phyloP scores from a whole-genome alignment of 2,329 filamentous ascomycete species.

The Fusarium tjaetaba region DNA sequence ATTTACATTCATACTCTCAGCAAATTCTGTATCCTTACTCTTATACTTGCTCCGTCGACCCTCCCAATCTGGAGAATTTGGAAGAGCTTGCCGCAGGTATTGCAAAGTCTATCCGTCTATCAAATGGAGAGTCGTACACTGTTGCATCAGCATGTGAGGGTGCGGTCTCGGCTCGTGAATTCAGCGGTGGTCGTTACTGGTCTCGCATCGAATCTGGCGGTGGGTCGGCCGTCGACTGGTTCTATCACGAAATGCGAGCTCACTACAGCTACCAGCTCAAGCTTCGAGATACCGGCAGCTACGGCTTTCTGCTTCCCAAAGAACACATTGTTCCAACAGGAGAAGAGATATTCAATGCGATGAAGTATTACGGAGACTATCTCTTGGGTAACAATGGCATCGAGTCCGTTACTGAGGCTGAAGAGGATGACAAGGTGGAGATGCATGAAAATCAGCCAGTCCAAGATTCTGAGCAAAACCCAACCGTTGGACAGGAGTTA shows the following conservation, averaged over 20 bases:
- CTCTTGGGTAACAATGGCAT: constrained; percentile 76
- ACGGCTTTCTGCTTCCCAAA: constrained; percentile 89
- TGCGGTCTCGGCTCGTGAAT: constrained; percentile 59
- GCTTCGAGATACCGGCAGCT: constrained; percentile 89
- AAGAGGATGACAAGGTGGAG: constrained; percentile 36
- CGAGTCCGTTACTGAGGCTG: constrained; percentile 53
- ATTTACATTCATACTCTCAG: constrained; percentile 95
- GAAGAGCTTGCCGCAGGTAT: constrained; percentile 90
- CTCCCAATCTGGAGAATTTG: constrained; percentile 89
- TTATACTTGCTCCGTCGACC: constrained; percentile 80
- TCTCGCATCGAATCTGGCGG: constrained; percentile 76
- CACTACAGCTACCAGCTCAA: constrained; percentile 94
- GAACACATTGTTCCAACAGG: constrained; percentile 91
- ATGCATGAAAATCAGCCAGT: neutral
- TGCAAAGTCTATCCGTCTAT: constrained; percentile 87
- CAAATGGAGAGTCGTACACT: constrained; percentile 78
- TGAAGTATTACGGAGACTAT: constrained; percentile 86
- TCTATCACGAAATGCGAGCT: constrained; percentile 86
- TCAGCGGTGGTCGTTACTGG: constrained; percentile 33
- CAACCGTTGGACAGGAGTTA: constrained; percentile 43
- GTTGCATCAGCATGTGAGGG: constrained; percentile 90
- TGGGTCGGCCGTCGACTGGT: constrained; percentile 92
- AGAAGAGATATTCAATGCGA: constrained; percentile 83
- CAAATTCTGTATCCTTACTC: constrained; percentile 93
- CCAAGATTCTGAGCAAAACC: constrained; percentile 20